A percentile compares a stretch with the other conserved stretches of the same genome.
phyloP scores from a whole-genome alignment of 192 early-diverging fungal species.

The Podochytrium sp. region DNA sequence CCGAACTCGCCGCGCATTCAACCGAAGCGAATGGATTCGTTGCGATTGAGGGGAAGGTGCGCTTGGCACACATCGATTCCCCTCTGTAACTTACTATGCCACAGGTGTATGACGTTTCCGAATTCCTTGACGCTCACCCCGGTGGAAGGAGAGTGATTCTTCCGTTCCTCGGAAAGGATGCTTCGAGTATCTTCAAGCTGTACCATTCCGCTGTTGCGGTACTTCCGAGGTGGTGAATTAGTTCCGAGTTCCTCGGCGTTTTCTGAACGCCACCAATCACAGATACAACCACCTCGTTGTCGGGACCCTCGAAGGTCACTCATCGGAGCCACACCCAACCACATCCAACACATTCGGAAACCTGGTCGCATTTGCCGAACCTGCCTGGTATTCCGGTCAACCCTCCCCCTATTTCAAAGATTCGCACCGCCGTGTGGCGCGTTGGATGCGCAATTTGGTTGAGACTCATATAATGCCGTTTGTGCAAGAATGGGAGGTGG shows the following conservation, averaged over 20 bases:
- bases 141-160: conserved; percentile 79
- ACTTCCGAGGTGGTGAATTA: not conserved
- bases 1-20: not conserved
- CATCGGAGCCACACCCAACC: not conserved
- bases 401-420: conserved; percentile 40
- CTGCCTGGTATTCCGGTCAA: conserved; percentile 61
- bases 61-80: not conserved
- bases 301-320: conserved; percentile 22
- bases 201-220: conserved; percentile 56
- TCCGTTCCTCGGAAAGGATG: conserved; percentile 76
- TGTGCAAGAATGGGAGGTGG: conserved; percentile 58
- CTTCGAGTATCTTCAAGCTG: conserved; percentile 61
- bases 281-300: conserved; percentile 23
- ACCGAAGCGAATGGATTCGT: not conserved
- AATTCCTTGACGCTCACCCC: conserved; percentile 74
- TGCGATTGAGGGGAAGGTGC: not conserved
- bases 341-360: conserved; percentile 50
- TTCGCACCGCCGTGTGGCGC: conserved; percentile 59
- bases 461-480: conserved; percentile 73
- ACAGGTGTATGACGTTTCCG: conserved; percentile 72
- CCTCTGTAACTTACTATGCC: not conserved
- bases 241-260: not conserved
- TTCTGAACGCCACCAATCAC: not conserved
- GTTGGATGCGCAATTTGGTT: conserved; percentile 64
- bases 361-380: conserved; percentile 70